Evolutionary conservation across 495 filamentous ascomycete species (phyloP), one percentile per base, ranked within the genome.

Genomic region (Aspergillus nidulans): DNA sequence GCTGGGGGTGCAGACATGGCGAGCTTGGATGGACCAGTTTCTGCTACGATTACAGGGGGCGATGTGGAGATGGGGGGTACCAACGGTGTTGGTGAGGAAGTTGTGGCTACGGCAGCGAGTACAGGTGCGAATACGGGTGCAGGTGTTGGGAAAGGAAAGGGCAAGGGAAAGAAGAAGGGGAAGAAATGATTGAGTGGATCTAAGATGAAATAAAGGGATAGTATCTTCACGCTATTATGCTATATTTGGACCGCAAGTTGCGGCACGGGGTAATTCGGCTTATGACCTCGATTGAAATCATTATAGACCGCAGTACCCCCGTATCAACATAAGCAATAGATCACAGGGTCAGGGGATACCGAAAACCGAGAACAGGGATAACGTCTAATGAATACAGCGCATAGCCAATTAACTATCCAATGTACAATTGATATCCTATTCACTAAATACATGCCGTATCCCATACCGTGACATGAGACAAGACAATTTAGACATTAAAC

Each of bases 1-100:
- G 86, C 83, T 6, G 72, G 76, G 0, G 75, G 75, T 2, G 63
- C 68, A 53, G 70, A 78, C 55, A 89, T 91, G 77, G 82, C 81
- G 10, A 84, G 76, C 38, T 64, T 90, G 68, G 56, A 68, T 64
- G 34, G 64, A 52, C 57, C 61, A 44, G 49, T 62, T 55, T 24
- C 49, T 40, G 65, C 39, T 43, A 57, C 64, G 38, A 63, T 42
- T 21, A 58, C 57, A 43, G 62, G 42, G 23, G 59, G 60, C 24
- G 66, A 50, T 32, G 68, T 67, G 40, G 71, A 73, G 64, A 77
- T 71, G 66, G 63, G 40, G 21, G 72, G 73, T 63, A 70, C 63
- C 40, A n/a, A 6, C 40, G 61, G 28, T 44, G 55, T 52, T 40
- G 61, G 28, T 44, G 55, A 54, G 44, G 63, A 56, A 15, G 53